These are phyloP conservation scores for Phoma sp. DNA, from an alignment of 2,329 filamentous ascomycete genomes.

Conservation along the genomic window DNA sequence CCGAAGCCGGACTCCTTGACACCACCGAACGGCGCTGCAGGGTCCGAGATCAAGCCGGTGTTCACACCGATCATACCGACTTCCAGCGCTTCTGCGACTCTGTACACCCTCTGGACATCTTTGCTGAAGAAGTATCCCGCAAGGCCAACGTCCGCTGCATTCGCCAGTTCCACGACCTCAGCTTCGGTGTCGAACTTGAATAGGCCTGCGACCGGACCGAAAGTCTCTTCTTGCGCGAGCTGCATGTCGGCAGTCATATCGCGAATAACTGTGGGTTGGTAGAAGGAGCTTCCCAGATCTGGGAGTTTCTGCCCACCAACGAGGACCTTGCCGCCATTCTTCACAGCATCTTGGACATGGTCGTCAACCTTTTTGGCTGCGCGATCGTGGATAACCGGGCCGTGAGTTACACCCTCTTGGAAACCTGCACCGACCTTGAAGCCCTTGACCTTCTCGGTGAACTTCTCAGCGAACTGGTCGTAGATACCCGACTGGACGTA, in stretches of 20 bases:
- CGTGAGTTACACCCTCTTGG: slow-evolving; percentile 74
- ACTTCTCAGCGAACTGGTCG: slow-evolving; percentile 72
- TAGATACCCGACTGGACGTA: slow-evolving; percentile 82
- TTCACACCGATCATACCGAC: slow-evolving; percentile 83
- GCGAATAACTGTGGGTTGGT: slow-evolving; percentile 85
- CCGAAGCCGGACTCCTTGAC: slow-evolving; percentile 61
- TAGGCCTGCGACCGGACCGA: slow-evolving; percentile 89
- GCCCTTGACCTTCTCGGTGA: slow-evolving; percentile 73
- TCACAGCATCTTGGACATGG: slow-evolving; percentile 46
- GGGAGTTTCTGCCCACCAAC: slow-evolving; percentile 71
- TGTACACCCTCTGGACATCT: slow-evolving; percentile 65
- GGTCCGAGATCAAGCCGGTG: slow-evolving; percentile 59
- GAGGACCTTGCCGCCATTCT: slow-evolving; percentile 43
- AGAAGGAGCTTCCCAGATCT: slow-evolving; percentile 85
- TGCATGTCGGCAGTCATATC: slow-evolving; percentile 88
- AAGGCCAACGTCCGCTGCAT: slow-evolving; percentile 82
- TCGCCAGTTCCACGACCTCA: slow-evolving; percentile 85
- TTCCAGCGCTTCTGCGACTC: slow-evolving; percentile 72
- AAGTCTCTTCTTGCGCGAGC: slow-evolving; percentile 88
- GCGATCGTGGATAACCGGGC: slow-evolving; percentile 83
- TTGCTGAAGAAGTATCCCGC: slow-evolving; percentile 91
- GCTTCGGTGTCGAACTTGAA: slow-evolving; percentile 90
- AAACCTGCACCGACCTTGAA: slow-evolving; percentile 83
- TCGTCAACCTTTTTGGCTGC: slow-evolving; percentile 59
- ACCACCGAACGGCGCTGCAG: slow-evolving; percentile 57